Evolutionary conservation across 805 yeast genomes (phyloP), one percentile per base, ranked within the genome.

Genomic region (Wickerhamiella lipophila): DNA sequence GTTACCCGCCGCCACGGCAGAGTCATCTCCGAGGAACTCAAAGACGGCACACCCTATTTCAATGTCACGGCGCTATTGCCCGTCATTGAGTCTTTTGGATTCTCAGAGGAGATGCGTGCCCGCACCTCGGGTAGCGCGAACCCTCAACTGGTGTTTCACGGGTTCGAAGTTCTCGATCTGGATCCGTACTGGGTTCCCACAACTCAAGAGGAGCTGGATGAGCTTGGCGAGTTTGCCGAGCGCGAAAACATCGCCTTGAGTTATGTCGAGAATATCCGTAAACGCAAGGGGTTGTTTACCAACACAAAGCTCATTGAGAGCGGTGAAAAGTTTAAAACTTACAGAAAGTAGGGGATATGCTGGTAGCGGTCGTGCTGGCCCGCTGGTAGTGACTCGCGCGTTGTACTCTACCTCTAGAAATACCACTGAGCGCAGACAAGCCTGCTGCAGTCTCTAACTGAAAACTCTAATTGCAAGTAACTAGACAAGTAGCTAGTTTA

Each of bases 171-270:
- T 54, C 76, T 89, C 46, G 94, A 87, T 55, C 76, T 82, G 55
- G 97, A 92, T 69, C 99, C 99, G 41, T 92, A 83, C 71, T 92
- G 99, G 99, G 95, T 92, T 13, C 99, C 99, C 12, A 84, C 92
- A 2, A 92, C 98, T 0, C 96, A 85, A 58, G 96, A 87, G 63
- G 98, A 92, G 63, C 66, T 92, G 42, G 97, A 92, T 62, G 94
- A 86, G 51, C 69, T 85, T 41, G 99, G 99, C 23, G 95, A 85
- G 54, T 75, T 76, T 55, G 94, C 96, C 1, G 98, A 92, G 57
- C 75, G 83, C 58, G 97, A 86, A 59, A 92, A 92, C 60, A 70
- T 88, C 54, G 97, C 96, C 0, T 75, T 94, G 62, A 73, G 73
- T 60, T 88, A 89, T 62, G 83, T 92, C 81, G 86, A 85, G 55